A percentile compares a stretch with the other conserved stretches of the same genome.
phyloP scores from a whole-genome alignment of 1,284 basidiomycete species.

The Fomitopsis schrenkii region DNA sequence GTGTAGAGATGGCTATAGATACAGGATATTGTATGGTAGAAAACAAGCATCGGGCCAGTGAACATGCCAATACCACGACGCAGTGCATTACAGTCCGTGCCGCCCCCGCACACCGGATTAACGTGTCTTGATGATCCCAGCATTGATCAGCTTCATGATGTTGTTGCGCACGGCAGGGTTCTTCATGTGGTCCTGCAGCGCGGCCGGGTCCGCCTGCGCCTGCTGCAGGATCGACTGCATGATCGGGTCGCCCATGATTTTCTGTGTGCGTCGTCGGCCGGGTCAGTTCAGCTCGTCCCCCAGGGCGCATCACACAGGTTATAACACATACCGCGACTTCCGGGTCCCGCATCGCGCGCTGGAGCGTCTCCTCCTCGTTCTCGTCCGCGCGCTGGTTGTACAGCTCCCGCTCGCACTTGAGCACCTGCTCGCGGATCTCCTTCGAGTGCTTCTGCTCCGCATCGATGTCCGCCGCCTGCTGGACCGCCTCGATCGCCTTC shows the following conservation, averaged over 20 bases:
- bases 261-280: slow-evolving; percentile 34
- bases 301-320: slow-evolving; percentile 2
- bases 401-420: slow-evolving; percentile 80
- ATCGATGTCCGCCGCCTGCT: slow-evolving; percentile 75
- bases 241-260: slow-evolving; percentile 82
- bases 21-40: slow-evolving; percentile 1
- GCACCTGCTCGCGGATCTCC: slow-evolving; percentile 79
- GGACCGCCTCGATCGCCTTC: slow-evolving; percentile 79
- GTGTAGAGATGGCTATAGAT: slow-evolving; percentile 7
- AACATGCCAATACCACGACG: background rate
- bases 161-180: slow-evolving; percentile 83
- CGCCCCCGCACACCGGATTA: slow-evolving; percentile 28
- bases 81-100: background rate
- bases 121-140: slow-evolving; percentile 85
- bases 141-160: slow-evolving; percentile 91
- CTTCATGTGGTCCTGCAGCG: slow-evolving; percentile 97
- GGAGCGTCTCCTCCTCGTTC: slow-evolving; percentile 89
- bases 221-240: slow-evolving; percentile 96
- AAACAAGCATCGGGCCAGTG: background rate
- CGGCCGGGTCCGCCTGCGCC: slow-evolving; percentile 86
- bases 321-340: slow-evolving; percentile 77
- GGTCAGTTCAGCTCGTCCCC: background rate
- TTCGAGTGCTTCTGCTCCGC: slow-evolving; percentile 71
- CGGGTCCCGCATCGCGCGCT: slow-evolving; percentile 95
- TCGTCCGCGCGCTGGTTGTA: slow-evolving; percentile 83